Evolutionary conservation across 768 basidiomycete species (phyloP).

Genomic region (Lactarius pseudohatsudake): DNA sequence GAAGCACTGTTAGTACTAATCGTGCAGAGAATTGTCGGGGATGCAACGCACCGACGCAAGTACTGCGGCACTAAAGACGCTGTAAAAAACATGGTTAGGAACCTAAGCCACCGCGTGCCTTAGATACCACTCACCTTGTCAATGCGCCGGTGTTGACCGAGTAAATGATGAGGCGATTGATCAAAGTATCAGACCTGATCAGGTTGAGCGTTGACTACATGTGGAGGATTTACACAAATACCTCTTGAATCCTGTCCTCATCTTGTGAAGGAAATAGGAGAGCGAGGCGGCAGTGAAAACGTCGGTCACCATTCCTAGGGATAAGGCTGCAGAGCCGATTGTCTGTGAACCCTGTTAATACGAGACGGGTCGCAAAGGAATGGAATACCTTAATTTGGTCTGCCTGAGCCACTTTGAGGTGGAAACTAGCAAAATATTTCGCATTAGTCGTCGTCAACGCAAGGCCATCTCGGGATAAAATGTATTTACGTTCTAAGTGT

Average conservation of each 20-base stretch:
- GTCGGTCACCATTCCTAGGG: slow-evolving; percentile 52
- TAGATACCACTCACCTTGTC: slow-evolving; percentile 47
- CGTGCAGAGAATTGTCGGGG: background rate
- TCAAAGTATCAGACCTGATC: slow-evolving; percentile 55
- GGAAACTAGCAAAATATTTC: slow-evolving; percentile 37
- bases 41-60: slow-evolving; percentile 50
- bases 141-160: slow-evolving; percentile 62
- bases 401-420: slow-evolving; percentile 43
- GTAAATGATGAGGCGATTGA: slow-evolving; percentile 56
- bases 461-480: background rate
- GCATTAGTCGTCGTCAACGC: background rate
- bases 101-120: slow-evolving; percentile 5
- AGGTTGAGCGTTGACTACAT: background rate
- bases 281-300: slow-evolving; percentile 50
- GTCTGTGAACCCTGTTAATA: slow-evolving; percentile 35
- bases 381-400: slow-evolving; percentile 46
- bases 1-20: slow-evolving; percentile 6
- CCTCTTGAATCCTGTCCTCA: slow-evolving; percentile 52
- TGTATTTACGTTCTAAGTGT: slow-evolving; percentile 44
- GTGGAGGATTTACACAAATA: slow-evolving; percentile 29
- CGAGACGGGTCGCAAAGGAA: background rate
- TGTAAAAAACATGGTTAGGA: slow-evolving; percentile 27
- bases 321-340: slow-evolving; percentile 49
- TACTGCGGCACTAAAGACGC: slow-evolving; percentile 50
- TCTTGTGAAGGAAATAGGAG: slow-evolving; percentile 52